Evolutionary conservation across 2,329 filamentous ascomycete species (phyloP).

Genomic region (Colletotrichum sojae): DNA sequence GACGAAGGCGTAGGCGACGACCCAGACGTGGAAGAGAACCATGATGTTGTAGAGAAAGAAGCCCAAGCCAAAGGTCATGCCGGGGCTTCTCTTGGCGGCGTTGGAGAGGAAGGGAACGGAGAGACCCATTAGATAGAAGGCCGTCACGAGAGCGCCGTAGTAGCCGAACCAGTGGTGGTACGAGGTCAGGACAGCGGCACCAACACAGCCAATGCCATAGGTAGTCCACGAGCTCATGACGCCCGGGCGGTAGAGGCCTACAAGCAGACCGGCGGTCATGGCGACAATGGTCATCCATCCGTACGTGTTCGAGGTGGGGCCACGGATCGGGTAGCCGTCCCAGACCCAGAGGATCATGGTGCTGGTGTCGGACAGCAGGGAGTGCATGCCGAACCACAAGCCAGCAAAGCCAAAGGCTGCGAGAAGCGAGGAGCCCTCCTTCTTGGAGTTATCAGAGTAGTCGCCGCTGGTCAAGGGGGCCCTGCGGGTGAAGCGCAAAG

Average conservation of each 20-base stretch:
- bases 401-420: slow-evolving; percentile 86
- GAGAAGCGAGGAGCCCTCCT: slow-evolving; percentile 77
- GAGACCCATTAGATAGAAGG: slow-evolving; percentile 86
- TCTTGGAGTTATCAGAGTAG: slow-evolving; percentile 48
- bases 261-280: slow-evolving; percentile 86
- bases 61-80: slow-evolving; percentile 85
- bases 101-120: slow-evolving; percentile 82
- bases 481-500: slow-evolving; percentile 80
- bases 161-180: slow-evolving; percentile 90
- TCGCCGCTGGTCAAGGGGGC: slow-evolving; percentile 63
- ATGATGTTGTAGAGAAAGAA: slow-evolving; percentile 95
- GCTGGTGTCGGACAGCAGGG: slow-evolving; percentile 94
- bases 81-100: slow-evolving; percentile 83
- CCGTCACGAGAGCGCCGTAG: slow-evolving; percentile 82
- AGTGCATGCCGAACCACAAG: slow-evolving; percentile 90
- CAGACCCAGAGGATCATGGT: slow-evolving; percentile 99
- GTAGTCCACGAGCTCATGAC: slow-evolving; percentile 83
- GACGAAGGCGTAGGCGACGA: slow-evolving; percentile 98
- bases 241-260: slow-evolving; percentile 81
- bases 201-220: slow-evolving; percentile 83
- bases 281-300: slow-evolving; percentile 87
- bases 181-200: slow-evolving; percentile 83
- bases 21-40: slow-evolving; percentile 98
- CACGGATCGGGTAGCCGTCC: slow-evolving; percentile 94
- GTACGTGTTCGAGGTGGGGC: slow-evolving; percentile 90